Base-by-base conservation (phyloP, 2,329 filamentous ascomycete species). In the Penicillium sp. region DNA sequence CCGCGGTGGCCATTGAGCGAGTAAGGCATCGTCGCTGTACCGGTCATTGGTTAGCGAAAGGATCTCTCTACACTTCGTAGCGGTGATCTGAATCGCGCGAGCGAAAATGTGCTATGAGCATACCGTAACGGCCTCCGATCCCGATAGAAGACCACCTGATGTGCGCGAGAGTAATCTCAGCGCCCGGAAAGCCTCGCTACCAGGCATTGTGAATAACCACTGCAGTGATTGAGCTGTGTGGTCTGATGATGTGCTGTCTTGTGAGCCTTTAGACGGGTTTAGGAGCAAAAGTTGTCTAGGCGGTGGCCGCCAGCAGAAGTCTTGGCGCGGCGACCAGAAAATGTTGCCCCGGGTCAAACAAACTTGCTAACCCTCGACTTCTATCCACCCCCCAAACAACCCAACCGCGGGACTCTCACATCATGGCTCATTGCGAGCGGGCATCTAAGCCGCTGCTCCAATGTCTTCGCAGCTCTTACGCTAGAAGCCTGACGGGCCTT, bases 1-100 rank as follows among this genome's bases (percentile, higher is more conserved):
- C 69, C 55, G 80, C 78, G 51, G 80, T 82, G 36, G 79, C 79
- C 75, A 82, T 80, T 60, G 77, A 75, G 54, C 77, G 75, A 58
- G 72, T 69, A 36, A 72, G 58, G 58, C 67, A 71, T 66, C 62
- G 67, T 73, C 81, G 79, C 74, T 83, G 59, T 49, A 43, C 36
- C 23, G 37, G 23, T 4, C 48, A 26, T 11, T 46, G 61, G 52
- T 70, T 63, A 68, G 70, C 61, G 57, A 58, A 16, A 7, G 8
- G 18, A 7, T 10, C n/a, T 21, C 23, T 53, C 24, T 24, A 19
- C 16, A 24, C 23, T 16, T 29, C 3, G 21, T 42, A 37, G 10
- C 31, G 26, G 23, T 39, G 29, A 37, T 34, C 24, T 33, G 16
- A 34, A 48, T 47, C 29, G 45, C 42, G 48, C 18, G 44, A 42